Evolutionary conservation across 2,329 filamentous ascomycete species (phyloP).

Genomic region (Penicillium psychrosexuale): DNA sequence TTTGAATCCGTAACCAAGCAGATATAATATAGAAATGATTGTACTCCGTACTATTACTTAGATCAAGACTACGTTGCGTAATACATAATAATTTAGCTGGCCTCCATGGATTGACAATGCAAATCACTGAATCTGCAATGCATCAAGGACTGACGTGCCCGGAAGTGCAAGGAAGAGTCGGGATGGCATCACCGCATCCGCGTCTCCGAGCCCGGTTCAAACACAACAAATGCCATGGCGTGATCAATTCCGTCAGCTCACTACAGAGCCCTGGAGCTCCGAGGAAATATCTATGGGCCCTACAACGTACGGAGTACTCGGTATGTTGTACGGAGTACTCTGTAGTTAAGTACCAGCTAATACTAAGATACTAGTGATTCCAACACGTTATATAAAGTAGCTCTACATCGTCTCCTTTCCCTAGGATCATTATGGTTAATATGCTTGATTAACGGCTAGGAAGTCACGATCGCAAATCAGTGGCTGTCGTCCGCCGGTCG

Average conservation of each 20-base stretch:
- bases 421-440: neutral
- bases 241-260: slow-evolving; percentile 1
- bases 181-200: slow-evolving; percentile 4
- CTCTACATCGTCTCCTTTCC: neutral
- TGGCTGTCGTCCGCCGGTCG: slow-evolving; percentile 5
- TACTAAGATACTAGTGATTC: neutral
- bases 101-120: neutral
- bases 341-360: too few species aligned
- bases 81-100: neutral
- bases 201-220: neutral
- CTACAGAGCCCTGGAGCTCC: neutral
- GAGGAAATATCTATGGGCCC: neutral
- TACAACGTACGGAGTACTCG: too few species aligned
- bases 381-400: neutral
- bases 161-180: neutral
- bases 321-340: neutral
- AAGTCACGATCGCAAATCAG: slow-evolving; percentile 4
- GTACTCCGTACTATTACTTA: neutral
- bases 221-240: slow-evolving; percentile 2
- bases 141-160: neutral
- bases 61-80: neutral
- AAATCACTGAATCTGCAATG: neutral
- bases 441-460: neutral
- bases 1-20: neutral
- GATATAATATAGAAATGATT: neutral